phyloP scores from a whole-genome alignment of 2,329 filamentous ascomycete genomes.

The Colletotrichum trifolii region DNA sequence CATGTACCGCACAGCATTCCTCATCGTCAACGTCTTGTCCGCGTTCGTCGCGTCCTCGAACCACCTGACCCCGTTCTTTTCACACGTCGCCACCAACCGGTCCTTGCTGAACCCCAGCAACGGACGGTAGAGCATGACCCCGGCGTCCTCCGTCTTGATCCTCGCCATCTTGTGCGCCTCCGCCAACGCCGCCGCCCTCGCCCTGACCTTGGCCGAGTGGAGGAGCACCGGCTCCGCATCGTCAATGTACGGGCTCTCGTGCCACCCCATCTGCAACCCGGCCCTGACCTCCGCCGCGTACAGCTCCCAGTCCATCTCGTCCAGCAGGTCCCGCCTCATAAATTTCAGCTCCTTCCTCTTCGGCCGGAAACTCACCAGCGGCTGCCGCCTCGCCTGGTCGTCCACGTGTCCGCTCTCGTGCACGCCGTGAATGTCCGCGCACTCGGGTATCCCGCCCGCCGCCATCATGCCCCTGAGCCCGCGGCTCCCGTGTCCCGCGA shows the following conservation, averaged over 20 bases:
- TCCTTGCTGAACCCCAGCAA: conserved; percentile 78
- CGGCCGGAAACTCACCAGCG: conserved; percentile 53
- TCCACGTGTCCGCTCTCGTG: conserved; percentile 72
- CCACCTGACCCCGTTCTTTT: conserved; percentile 75
- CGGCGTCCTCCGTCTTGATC: conserved; percentile 69
- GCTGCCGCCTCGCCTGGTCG: conserved; percentile 51
- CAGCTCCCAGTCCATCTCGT: conserved; percentile 43
- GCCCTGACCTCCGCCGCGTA: conserved; percentile 36
- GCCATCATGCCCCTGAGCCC: conserved; percentile 78
- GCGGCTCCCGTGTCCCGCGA: conserved; percentile 73
- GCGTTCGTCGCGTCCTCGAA: conserved; percentile 88
- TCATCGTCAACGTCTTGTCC: conserved; percentile 78
- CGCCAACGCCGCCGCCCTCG: conserved; percentile 23
- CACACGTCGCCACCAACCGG: conserved; percentile 79
- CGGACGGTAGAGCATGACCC: conserved; percentile 75
- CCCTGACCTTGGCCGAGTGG: conserved; percentile 27
- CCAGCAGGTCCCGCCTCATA: conserved; percentile 36
- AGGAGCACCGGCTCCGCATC: conserved; percentile 36
- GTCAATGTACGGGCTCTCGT: conserved; percentile 34
- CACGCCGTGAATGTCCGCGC: conserved; percentile 77
- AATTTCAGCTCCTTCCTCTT: conserved; percentile 40
- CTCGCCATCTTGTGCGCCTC: conserved; percentile 27
- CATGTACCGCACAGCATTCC: conserved; percentile 84
- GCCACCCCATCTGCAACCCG: conserved; percentile 32
- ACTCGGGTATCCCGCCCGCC: conserved; percentile 82